Percentiles rank a stretch among this genome's conserved stretches.
Evolutionary conservation across 2,329 filamentous ascomycete species (phyloP).

Genomic region (Colletotrichum sojae): DNA sequence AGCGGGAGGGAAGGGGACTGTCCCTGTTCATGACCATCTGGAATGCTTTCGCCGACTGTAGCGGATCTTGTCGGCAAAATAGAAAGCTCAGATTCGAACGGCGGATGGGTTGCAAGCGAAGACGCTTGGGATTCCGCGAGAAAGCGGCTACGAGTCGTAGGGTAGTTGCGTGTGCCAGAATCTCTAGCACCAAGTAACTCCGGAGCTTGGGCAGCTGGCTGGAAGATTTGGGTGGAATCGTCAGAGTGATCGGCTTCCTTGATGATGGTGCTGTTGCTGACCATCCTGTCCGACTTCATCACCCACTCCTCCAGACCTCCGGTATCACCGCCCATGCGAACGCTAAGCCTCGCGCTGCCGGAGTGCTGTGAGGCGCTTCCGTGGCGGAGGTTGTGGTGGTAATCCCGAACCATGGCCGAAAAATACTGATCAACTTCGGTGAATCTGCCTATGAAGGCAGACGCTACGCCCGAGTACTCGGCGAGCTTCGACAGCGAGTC

Average conservation of each 20-base stretch:
- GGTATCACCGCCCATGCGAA: slow-evolving; percentile 59
- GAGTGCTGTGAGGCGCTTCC: not conserved
- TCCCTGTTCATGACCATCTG: not conserved
- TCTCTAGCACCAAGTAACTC: not conserved
- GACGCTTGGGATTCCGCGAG: too few relatives aligned
- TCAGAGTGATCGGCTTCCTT: slow-evolving; percentile 47
- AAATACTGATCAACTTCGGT: slow-evolving; percentile 36
- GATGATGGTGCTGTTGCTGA: slow-evolving; percentile 59
- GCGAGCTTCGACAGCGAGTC: slow-evolving; percentile 22
- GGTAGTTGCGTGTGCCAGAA: not conserved
- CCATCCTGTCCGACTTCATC: slow-evolving; percentile 54
- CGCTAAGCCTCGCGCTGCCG: slow-evolving; percentile 47
- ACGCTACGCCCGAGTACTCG: slow-evolving; percentile 28
- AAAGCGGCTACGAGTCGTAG: too few relatives aligned
- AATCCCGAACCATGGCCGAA: slow-evolving; percentile 19
- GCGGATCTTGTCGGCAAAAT: too few relatives aligned
- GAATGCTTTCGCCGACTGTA: not conserved
- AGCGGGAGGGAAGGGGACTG: not conserved
- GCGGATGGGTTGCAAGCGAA: too few relatives aligned
- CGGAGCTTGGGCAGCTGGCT: slow-evolving; percentile 40
- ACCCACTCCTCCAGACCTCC: slow-evolving; percentile 71
- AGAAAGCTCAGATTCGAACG: too few relatives aligned
- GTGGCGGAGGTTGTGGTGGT: slow-evolving; percentile 24
- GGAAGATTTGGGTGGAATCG: slow-evolving; percentile 41
- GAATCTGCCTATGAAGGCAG: slow-evolving; percentile 32